Conservation (phyloP, 768 basidiomycete genomes). For the Stropharia rugosoannulata region DNA sequence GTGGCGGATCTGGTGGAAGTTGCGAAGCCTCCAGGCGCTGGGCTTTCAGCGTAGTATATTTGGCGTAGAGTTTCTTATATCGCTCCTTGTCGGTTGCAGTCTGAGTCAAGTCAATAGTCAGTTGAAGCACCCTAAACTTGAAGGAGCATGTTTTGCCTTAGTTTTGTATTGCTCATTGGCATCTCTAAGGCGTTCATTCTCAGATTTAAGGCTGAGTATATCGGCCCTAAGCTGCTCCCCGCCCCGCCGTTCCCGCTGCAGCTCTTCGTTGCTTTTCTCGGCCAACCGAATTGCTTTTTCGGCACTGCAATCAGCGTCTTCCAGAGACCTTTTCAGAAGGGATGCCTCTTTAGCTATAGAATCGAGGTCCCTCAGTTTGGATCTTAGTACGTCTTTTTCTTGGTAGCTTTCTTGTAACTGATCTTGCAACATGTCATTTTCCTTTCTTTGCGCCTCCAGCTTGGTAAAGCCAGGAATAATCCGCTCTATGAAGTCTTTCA, state of each 20-base stretch:
- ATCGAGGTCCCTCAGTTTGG: slow-evolving; percentile 17
- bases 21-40: slow-evolving; percentile 17
- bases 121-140: neutral
- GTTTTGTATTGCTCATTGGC: slow-evolving; percentile 27
- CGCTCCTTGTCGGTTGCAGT: slow-evolving; percentile 21
- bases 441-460: slow-evolving; percentile 25
- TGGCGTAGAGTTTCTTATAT: slow-evolving; percentile 20
- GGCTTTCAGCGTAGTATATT: slow-evolving; percentile 16
- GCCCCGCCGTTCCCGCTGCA: slow-evolving; percentile 16
- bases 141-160: slow-evolving; percentile 19
- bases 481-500: slow-evolving; percentile 39
- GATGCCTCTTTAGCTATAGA: slow-evolving; percentile 20
- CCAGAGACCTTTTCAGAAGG: slow-evolving; percentile 12
- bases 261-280: slow-evolving; percentile 25
- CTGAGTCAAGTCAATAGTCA: slow-evolving; percentile 6
- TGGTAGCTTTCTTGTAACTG: slow-evolving; percentile 12
- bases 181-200: slow-evolving; percentile 28
- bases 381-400: slow-evolving; percentile 13
- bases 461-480: slow-evolving; percentile 37
- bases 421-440: slow-evolving; percentile 23
- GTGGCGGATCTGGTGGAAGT: slow-evolving; percentile 12
- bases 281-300: slow-evolving; percentile 28
- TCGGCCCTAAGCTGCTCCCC: slow-evolving; percentile 11
- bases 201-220: slow-evolving; percentile 21
- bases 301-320: slow-evolving; percentile 20